Base-by-base conservation (phyloP, 441 rosid genomes). In the Biscutella laevigata region DNA sequence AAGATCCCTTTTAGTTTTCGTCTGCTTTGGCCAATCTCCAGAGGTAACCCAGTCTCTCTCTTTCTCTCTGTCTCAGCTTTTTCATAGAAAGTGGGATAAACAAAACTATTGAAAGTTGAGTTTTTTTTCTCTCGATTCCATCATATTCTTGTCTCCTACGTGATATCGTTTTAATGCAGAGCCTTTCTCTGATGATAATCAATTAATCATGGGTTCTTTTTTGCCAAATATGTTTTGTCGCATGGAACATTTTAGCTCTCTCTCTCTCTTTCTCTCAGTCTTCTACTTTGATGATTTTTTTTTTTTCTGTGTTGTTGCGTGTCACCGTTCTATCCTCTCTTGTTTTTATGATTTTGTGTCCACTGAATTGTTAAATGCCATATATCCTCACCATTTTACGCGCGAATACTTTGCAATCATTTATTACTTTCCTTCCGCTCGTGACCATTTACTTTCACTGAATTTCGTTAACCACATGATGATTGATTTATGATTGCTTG, bases 381-480 rank as follows among this genome's bases (percentile, higher is more conserved):
- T 38, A n/a, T n/a, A n/a, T n/a, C n/a, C 11, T 38, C 2, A 26
- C 20, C 21, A 6, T 47, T 62, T 46, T 24, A 37, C 24, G 62
- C 48, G 61, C 55, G 47, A 53, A 35, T 52, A 16, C 43, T 25
- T n/a, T n/a, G n/a, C n/a, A n/a, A n/a, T n/a, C n/a, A n/a, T 30
- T 30, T 39, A 60, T 52, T 42, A 43, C 13, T 36, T 4, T 22
- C 33, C 19, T 45, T 17, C 2, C 19, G 14, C 35, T 24, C n/a
- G 44, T 53, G 67, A 17, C 66, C 59, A 61, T 42, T 61, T 61
- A 6, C 20, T 44, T 46, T 29, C 30, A 53, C 12, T 44, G 15
- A 28, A 14, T n/a, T n/a, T n/a, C n/a, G n/a, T n/a, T n/a, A n/a
- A n/a, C n/a, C 26, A 33, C 44, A 35, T 14, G 9, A 19, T 45